phyloP scores from a whole-genome alignment of 2,329 filamentous ascomycete genomes.

The Ilyonectria sp. region DNA sequence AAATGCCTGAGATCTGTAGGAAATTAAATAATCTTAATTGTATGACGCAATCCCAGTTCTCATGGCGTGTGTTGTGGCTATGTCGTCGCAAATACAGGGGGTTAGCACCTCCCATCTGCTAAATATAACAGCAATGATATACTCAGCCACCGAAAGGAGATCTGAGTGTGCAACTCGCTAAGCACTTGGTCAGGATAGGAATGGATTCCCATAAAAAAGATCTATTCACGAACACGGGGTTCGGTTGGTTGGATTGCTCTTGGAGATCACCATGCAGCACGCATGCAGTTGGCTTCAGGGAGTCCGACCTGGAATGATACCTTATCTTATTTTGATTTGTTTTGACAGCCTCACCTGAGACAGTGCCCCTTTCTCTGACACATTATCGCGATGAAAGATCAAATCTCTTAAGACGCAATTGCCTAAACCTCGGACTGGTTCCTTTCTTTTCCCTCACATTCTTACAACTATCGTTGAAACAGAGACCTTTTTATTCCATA shows the following conservation, averaged over 20 bases:
- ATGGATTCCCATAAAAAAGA: neutral
- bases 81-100: neutral
- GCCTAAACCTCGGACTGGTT: neutral
- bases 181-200: neutral
- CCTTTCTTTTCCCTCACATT: neutral
- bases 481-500: neutral
- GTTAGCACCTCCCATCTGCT: neutral
- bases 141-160: slow-evolving; percentile 10
- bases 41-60: no score
- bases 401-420: neutral
- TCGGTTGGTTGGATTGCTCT: no score
- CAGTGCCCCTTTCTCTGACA: neutral
- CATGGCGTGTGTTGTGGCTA: no score
- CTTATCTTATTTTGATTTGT: neutral
- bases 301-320: no score
- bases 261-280: no score
- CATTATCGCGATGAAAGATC: neutral
- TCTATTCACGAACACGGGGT: neutral
- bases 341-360: neutral
- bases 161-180: neutral
- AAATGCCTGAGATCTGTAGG: no score
- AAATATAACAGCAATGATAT: neutral
- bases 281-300: no score
- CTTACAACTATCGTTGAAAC: neutral
- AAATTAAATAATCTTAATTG: no score